Base-by-base conservation (phyloP, 1,139 yeast species). In the Magnusiomyces sp. region DNA sequence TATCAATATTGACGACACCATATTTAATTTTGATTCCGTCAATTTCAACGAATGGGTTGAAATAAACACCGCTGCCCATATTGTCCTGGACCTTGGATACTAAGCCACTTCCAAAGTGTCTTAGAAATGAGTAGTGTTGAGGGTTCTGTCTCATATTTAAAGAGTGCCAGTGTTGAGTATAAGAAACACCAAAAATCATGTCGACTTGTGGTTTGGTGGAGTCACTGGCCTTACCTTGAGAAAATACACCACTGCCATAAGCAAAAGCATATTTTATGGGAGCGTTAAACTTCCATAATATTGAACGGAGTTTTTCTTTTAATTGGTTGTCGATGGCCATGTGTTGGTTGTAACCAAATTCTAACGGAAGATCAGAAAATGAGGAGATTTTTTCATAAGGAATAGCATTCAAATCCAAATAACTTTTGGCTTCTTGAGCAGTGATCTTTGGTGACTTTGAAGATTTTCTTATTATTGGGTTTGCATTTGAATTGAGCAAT, bases 211-310 rank as follows among this genome's bases (percentile, higher is more conserved):
- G 82, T 47, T 74, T 71, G 29, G 53, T 29, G n/a, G 55, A 52
- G 20, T 53, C 55, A 31, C 65, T 60, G 34, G 65, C 63, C 5
- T 62, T 58, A 4, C 89, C 89, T 64, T 94, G 98, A 32, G 81
- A 76, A 59, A 94, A 85, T 0, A 94, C 96, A 2, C 96, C 97
- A 7, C 95, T 85, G 1, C 99, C 99, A 65, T 94, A 94, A 0
- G 97, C 99, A 65, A 90, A 83, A 0, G 92, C 83, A 58, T 76
- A 83, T 50, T 78, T 70, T 20, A 86, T 76, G 0, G 92, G 89
- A 0, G 89, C 83, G 46, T 77, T 68, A 63, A 87, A 86, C 42
- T 75, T 69, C 63, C 77, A 66, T 20, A 82, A 63, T 2, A 85
- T 73, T 1, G 72, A 66, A 20, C 73, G 67, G 42, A 86, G 69